A percentile compares a stretch with the other conserved stretches of the same genome.
Conservation (phyloP, 176 grass and related monocot genomes). For the Musa acuminata region DNA sequence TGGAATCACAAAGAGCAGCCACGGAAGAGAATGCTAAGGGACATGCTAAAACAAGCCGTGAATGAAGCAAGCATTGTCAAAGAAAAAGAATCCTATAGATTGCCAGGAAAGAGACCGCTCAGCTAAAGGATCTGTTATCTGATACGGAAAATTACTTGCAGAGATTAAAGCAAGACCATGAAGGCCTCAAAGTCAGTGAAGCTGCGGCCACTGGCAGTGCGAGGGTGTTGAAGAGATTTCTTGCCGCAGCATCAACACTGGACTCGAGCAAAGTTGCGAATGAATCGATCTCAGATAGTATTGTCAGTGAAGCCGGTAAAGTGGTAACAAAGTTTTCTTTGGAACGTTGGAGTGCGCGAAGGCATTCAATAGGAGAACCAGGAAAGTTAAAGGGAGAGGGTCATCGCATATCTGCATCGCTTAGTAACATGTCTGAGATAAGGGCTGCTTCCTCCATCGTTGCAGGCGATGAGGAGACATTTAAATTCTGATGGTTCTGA, state of each 20-base stretch:
- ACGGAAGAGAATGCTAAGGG: constrained; percentile 72
- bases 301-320: background rate
- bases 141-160: constrained; percentile 57
- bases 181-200: constrained; percentile 78
- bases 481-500: constrained; percentile 44
- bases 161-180: constrained; percentile 63
- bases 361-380: constrained; percentile 61
- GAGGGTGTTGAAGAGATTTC: constrained; percentile 58
- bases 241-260: constrained; percentile 50
- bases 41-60: constrained; percentile 73
- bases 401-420: constrained; percentile 45
- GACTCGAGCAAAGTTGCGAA: constrained; percentile 28
- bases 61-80: constrained; percentile 53
- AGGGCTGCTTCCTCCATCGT: constrained; percentile 35
- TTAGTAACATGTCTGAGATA: constrained; percentile 60
- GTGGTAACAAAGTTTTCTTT: constrained; percentile 22
- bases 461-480: constrained; percentile 15
- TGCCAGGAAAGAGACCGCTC: constrained; percentile 56
- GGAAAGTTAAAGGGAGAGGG: constrained; percentile 30
- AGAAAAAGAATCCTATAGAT: constrained; percentile 75
- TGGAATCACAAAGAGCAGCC: constrained; percentile 56
- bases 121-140: constrained; percentile 51
- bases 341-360: constrained; percentile 28
- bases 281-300: background rate
- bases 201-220: constrained; percentile 54